phyloP scores from a whole-genome alignment of 108 stramenopile genomes.

The Tribonema minus region DNA sequence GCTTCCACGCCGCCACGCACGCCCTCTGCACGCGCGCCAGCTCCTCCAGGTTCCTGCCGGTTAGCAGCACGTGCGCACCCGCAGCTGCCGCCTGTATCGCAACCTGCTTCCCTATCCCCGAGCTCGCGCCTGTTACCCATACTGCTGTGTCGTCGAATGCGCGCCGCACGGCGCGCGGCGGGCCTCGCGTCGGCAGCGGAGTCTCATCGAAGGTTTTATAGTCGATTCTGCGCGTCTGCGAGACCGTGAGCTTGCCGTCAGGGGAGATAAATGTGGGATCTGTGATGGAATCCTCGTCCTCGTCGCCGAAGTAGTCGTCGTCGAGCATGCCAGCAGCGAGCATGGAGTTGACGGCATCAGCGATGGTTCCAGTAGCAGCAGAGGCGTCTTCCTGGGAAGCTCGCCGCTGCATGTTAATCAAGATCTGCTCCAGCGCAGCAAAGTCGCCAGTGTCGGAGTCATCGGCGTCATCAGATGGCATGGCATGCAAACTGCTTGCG shows the following conservation, averaged over 20 bases:
- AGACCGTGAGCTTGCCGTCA: neutral
- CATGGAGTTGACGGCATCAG: too few relatives aligned
- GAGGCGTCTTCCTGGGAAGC: too few relatives aligned
- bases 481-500: too few relatives aligned
- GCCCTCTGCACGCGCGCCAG: constrained; percentile 37
- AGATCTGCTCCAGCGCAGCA: too few relatives aligned
- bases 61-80: constrained; percentile 17
- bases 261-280: too few relatives aligned
- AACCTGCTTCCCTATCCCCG: neutral
- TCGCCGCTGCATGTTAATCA: too few relatives aligned
- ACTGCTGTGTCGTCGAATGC: neutral
- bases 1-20: constrained; percentile 39
- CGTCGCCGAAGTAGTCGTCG: too few relatives aligned
- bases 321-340: too few relatives aligned
- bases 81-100: neutral
- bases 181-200: neutral
- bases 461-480: too few relatives aligned
- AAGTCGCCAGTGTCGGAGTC: too few relatives aligned
- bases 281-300: too few relatives aligned
- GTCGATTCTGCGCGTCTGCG: neutral
- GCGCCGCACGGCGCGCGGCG: neutral
- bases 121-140: neutral
- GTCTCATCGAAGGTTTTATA: neutral
- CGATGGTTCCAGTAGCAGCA: too few relatives aligned
- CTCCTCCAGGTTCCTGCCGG: constrained; percentile 7